phyloP scores from a whole-genome alignment of 2,329 filamentous ascomycete genomes.

The Fusarium fujikuroi region DNA sequence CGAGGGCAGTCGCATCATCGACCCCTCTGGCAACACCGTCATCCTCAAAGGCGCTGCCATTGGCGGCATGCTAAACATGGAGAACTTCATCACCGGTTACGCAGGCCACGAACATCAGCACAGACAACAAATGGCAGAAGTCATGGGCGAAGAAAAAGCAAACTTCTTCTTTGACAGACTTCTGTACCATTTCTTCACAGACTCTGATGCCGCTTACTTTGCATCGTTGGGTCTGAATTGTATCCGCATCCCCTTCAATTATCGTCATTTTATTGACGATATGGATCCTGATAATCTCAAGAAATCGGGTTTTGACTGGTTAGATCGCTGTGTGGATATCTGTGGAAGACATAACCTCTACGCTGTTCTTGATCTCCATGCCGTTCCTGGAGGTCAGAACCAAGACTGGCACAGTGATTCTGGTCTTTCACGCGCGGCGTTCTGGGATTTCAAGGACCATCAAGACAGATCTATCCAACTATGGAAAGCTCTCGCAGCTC shows the following conservation, averaged over 20 bases:
- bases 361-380: conserved; percentile 58
- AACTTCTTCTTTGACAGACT: conserved; percentile 70
- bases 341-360: conserved; percentile 56
- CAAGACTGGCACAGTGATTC: conserved; percentile 60
- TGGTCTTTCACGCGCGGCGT: conserved; percentile 52
- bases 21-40: conserved; percentile 55
- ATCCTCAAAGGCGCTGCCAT: conserved; percentile 54
- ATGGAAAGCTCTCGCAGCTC: conserved; percentile 55
- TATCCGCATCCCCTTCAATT: conserved; percentile 70
- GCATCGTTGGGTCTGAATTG: conserved; percentile 66
- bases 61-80: conserved; percentile 57
- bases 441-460: conserved; percentile 60
- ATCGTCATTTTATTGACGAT: conserved; percentile 66
- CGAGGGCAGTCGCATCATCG: conserved; percentile 54
- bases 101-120: conserved; percentile 67
- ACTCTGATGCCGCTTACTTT: conserved; percentile 67
- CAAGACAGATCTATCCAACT: conserved; percentile 58
- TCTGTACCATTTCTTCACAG: conserved; percentile 68
- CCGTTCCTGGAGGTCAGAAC: conserved; percentile 58
- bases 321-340: conserved; percentile 61
- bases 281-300: conserved; percentile 61
- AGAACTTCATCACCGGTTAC: conserved; percentile 73
- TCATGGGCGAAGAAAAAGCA: conserved; percentile 65
- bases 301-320: conserved; percentile 58
- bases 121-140: conserved; percentile 62